Evolutionary conservation across 164 flowering plant species (phyloP), one percentile per base, ranked within the genome.

Genomic region (Nymphaea colorata): DNA sequence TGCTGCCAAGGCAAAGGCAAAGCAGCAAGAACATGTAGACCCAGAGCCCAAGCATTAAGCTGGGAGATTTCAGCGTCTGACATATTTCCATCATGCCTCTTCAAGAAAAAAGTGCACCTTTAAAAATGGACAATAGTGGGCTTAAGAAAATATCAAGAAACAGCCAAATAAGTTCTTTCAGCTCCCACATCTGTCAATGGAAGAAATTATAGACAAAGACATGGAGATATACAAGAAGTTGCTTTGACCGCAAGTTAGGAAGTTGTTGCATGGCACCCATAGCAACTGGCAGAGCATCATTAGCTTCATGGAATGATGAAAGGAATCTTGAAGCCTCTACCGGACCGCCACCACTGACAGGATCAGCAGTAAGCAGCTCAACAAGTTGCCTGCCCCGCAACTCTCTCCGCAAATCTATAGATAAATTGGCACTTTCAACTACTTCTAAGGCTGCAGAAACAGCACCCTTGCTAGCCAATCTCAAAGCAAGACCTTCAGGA

Each of bases 1-100:
- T 95, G 99, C 80, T 91, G 99, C 98, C 98, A 95, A 72, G 97
- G 96, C 77, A 95, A 71, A 64, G 99, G 99, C 81, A 95, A 82
- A 63, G 93, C 84, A 68, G 93, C 89, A 69, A 95, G 79, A 70
- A 95, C 98, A 73, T 90, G 93, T 69, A 95, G 97, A 62, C 99
- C 99, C 73, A 95, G 78, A 16, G 99, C 99, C 99, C 99, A 95
- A 57, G 88, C 83, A 76, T 87, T 92, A 61, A 95, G 88, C 69
- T 97, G 81, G 8, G 91, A 80, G 66, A 95, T 87, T 76, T 90
- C 97, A 64, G 63, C 80, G 65, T 90, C 96, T 16, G 97, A 86
- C 59, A 95, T 78, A 79, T 90, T 95, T 53, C 94, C 89, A 69
- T 84, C 94, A 79, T 84, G 83, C 73, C 97, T 81, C 79, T 90